Evolutionary conservation across 176 grass and related monocot genomes (phyloP), one percentile per base, ranked within the genome.

Genomic region (Calamus simplicifolius): DNA sequence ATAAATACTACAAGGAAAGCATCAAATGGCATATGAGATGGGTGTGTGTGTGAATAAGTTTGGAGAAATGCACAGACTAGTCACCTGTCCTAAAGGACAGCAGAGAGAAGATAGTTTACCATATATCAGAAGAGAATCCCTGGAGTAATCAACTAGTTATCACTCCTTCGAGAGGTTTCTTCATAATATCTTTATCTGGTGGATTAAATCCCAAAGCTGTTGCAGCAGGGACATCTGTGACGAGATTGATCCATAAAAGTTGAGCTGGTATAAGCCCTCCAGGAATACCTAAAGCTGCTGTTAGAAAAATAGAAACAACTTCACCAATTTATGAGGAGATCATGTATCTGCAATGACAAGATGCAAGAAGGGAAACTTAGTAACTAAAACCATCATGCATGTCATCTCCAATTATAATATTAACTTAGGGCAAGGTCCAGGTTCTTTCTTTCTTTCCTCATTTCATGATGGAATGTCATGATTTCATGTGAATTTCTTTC

Each of bases 191-290:
- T 56, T 91, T 92, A 54, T 98, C 93, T 48, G 87, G 88, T 19
- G 93, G 88, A 67, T 98, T 98, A 81, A 98, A 98, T 67, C 93
- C 87, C 73, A 98, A 74, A 48, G 93, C 88, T 50, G 93, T 98
- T 27, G 93, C 93, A 64, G 93, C 88, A 26, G 87, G 93, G 0
- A 84, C 87, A 68, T 92, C 93, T 3, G 93, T 98, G 49, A 98
- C 93, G 0, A 98, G 87, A 67, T 92, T 98, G 18, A 98, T 87
- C 93, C 93, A 98, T 15, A 98, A 61, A 81, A 98, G 87, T 54
- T 98, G 93, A 65, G 92, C 93, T 48, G 93, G 84, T 70, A 98
- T 98, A 75, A 98, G 75, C 16, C 93, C 87, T 76, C 92, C 93
- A 6, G 93, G 93, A 80, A 98, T 98, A 52, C 93, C 93, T 70